Evolutionary conservation across 2,329 filamentous ascomycete species (phyloP), one percentile per base, ranked within the genome.

Genomic region (Lachnellula hyalina): DNA sequence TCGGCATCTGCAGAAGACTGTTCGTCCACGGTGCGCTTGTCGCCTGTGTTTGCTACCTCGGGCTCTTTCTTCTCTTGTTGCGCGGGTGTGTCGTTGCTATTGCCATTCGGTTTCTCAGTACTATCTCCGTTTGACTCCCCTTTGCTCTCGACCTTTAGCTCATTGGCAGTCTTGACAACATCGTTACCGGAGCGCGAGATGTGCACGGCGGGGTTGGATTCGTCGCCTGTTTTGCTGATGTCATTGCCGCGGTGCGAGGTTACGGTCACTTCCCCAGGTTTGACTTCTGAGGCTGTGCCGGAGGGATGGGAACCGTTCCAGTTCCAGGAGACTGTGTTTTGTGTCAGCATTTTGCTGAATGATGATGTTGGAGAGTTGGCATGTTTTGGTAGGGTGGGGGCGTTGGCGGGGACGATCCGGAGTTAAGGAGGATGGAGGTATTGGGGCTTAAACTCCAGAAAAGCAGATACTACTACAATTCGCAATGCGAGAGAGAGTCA

Each of bases 161-260:
- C 83, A 44, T 75, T 79, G 12, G 82, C 80, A 58, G 75, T 76
- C 72, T 86, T 85, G 51, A 85, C 82, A 19, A 85, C 82, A 67
- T 86, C 83, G 63, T 86, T 84, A 47, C 83, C 83, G 14, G 75
- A 73, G 46, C 82, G 75, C 62, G 75, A 74, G 62, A 86, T 71
- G 59, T 79, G 77, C 5, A 86, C 79, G 34, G 83, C 84, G 2
- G 82, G 83, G 60, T 86, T 82, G 19, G 76, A 75, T 28, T 78
- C 76, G 25, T 80, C 76, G 49, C 81, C 83, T 40, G 81, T 83
- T 72, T 82, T 84, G 71, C 80, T 82, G 68, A 86, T 79, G 28
- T 77, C 82, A 68, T 86, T 87, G 62, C 83, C 83, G 49, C 73
- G 74, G 65, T 85, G 78, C 44, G 82, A 81, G 63, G 80, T 75